Evolutionary conservation across 495 filamentous ascomycete species (phyloP).

Genomic region (Aspergillus conjunctus): DNA sequence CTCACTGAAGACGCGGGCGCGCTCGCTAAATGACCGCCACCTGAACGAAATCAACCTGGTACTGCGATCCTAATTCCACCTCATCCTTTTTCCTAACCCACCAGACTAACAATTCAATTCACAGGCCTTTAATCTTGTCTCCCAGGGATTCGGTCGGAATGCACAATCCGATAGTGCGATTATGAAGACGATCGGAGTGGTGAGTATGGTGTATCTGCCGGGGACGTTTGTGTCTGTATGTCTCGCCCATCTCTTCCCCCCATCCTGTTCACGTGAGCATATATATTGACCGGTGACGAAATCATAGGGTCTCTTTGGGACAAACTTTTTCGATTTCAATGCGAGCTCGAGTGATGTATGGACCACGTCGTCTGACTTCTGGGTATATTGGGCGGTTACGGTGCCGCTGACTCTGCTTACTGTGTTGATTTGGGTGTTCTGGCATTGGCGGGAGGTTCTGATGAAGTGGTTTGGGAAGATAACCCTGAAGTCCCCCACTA

Average conservation of each 20-base stretch:
- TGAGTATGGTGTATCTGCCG: constrained; percentile 43
- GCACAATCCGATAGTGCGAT: constrained; percentile 38
- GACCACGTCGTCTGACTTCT: constrained; percentile 31
- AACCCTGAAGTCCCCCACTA: background rate
- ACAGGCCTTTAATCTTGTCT: constrained; percentile 36
- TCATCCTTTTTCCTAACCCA: constrained; percentile 14
- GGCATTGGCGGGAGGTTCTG: constrained; percentile 22
- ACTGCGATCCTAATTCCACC: background rate
- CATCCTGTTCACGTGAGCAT: background rate
- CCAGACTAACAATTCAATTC: constrained; percentile 23
- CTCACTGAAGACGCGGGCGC: constrained; percentile 24
- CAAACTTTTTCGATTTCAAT: constrained; percentile 37
- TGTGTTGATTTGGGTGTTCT: constrained; percentile 28
- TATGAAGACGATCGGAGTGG: constrained; percentile 37
- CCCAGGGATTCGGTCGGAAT: constrained; percentile 33
- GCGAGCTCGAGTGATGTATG: constrained; percentile 13
- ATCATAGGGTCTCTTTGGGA: constrained; percentile 37
- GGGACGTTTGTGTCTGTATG: constrained; percentile 43
- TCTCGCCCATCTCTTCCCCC: background rate
- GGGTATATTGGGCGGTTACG: constrained; percentile 39
- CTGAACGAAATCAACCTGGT: constrained; percentile 50
- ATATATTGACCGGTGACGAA: background rate
- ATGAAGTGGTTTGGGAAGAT: background rate
- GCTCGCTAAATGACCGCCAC: constrained; percentile 34
- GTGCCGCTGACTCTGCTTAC: constrained; percentile 34